A percentile compares a stretch with the other conserved stretches of the same genome.
These are phyloP conservation scores for Salix viminalis DNA, from an alignment of 345 rosid species.

Conservation along the genomic window DNA sequence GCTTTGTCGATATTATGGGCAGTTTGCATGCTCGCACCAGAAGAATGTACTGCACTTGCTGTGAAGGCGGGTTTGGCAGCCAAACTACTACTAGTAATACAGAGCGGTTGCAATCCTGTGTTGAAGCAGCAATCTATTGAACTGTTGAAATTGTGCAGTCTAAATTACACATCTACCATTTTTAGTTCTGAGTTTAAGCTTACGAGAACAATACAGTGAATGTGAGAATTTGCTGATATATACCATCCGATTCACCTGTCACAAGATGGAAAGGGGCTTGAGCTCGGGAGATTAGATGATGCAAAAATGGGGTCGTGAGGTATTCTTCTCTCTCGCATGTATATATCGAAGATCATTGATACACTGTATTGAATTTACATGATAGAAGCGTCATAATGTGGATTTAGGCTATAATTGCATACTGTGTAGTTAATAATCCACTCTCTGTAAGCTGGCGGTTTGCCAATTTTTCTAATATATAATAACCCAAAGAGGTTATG, in stretches of 20 bases:
- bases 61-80: conserved; percentile 34
- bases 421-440: background rate
- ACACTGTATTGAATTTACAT: conserved; percentile 2
- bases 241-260: background rate
- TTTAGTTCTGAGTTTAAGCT: conserved; percentile 34
- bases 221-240: conserved; percentile 12
- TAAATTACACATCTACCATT: conserved; percentile 22
- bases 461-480: conserved; percentile 5
- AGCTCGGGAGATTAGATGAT: background rate
- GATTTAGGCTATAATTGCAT: conserved; percentile 18
- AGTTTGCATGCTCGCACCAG: conserved; percentile 28
- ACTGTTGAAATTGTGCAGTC: conserved; percentile 32
- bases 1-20: conserved; percentile 26
- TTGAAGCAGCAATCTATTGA: conserved; percentile 30
- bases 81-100: conserved; percentile 31
- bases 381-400: conserved; percentile 15
- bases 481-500: background rate
- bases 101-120: conserved; percentile 23
- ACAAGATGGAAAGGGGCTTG: conserved; percentile 8
- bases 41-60: conserved; percentile 28
- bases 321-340: conserved; percentile 22
- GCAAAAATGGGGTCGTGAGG: conserved; percentile 1
- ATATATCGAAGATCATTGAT: conserved; percentile 9
- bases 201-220: conserved; percentile 29
- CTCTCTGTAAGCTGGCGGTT: conserved; percentile 14